Percentiles rank a stretch among this genome's conserved stretches.
Conservation (phyloP, 192 early-diverging fungal species). For the Backusella liffmaniae region DNA sequence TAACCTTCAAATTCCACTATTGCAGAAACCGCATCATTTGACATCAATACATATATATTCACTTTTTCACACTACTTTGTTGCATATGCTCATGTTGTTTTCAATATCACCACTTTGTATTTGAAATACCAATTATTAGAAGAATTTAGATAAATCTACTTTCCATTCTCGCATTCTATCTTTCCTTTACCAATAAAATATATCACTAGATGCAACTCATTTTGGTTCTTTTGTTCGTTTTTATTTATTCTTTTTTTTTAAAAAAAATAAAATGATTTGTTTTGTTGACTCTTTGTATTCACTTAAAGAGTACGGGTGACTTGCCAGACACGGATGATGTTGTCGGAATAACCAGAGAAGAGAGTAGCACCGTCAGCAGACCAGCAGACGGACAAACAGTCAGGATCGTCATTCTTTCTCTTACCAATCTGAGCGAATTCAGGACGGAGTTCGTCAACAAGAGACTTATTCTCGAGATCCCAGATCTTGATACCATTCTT, state of each 20-base stretch:
- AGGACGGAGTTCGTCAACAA: constrained; percentile 90
- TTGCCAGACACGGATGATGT: constrained; percentile 80
- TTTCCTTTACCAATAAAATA: background rate
- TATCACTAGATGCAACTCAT: background rate
- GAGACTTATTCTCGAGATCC: constrained; percentile 97
- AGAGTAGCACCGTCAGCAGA: constrained; percentile 96
- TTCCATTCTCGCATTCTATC: too few species aligned
- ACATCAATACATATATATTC: too few species aligned
- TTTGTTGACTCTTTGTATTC: background rate
- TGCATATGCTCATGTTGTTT: too few species aligned
- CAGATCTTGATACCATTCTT: constrained; percentile 97
- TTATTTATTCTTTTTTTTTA: background rate
- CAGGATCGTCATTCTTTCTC: constrained; percentile 69
- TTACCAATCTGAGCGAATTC: constrained; percentile 71
- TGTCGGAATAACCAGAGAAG: constrained; percentile 98
- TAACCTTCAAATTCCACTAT: too few species aligned
- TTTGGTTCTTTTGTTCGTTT: background rate
- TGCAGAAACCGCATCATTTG: too few species aligned
- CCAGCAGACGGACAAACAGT: constrained; percentile 98
- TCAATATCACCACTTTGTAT: too few species aligned
- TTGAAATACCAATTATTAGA: too few species aligned
- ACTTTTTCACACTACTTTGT: too few species aligned
- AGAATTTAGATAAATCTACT: too few species aligned
- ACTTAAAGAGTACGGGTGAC: constrained; percentile 59
- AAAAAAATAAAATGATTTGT: background rate